These are phyloP conservation scores for Sistotremastrum niveocremeum DNA, from an alignment of 768 basidiomycete species.

Conservation along the genomic window DNA sequence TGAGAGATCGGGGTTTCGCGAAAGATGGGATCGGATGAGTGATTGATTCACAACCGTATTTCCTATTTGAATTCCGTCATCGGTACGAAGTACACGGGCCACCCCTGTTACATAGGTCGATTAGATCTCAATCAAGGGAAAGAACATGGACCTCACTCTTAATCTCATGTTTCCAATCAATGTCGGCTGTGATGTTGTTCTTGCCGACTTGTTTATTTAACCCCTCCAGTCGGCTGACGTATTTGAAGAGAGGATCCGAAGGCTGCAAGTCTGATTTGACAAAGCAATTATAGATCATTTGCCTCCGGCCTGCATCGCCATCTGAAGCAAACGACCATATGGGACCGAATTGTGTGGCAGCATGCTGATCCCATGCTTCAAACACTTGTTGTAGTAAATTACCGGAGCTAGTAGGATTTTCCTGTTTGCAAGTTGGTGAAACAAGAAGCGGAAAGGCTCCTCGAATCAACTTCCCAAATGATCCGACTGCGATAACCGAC, in stretches of 20 bases:
- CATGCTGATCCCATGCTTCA: conserved; percentile 5
- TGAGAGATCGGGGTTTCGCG: conserved; percentile 1
- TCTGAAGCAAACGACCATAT: conserved; percentile 9
- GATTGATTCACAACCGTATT: conserved; percentile 8
- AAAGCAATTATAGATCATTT: conserved; percentile 7
- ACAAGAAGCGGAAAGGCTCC: conserved; percentile 12
- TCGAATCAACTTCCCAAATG: conserved; percentile 4
- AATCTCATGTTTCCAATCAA: conserved; percentile 11
- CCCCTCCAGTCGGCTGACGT: conserved; percentile 6
- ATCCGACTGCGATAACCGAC: conserved; percentile 14
- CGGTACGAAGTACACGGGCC: conserved; percentile 6
- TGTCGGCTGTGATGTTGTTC: conserved; percentile 4
- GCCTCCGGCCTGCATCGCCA: conserved; percentile 9
- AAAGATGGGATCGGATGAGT: conserved; percentile 3
- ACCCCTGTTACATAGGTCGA: too few species aligned
- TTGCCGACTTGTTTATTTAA: conserved; percentile 9
- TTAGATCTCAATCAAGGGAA: background rate
- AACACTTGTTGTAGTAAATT: background rate
- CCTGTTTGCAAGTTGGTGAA: conserved; percentile 9
- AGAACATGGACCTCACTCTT: conserved; percentile 8
- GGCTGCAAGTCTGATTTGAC: conserved; percentile 5
- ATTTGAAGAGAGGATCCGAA: conserved; percentile 6
- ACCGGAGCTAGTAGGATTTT: conserved; percentile 1
- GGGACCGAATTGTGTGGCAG: conserved; percentile 6
- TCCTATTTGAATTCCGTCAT: conserved; percentile 6